Conservation (phyloP, 495 filamentous ascomycete species). For the Podospora pseudopauciseta region DNA sequence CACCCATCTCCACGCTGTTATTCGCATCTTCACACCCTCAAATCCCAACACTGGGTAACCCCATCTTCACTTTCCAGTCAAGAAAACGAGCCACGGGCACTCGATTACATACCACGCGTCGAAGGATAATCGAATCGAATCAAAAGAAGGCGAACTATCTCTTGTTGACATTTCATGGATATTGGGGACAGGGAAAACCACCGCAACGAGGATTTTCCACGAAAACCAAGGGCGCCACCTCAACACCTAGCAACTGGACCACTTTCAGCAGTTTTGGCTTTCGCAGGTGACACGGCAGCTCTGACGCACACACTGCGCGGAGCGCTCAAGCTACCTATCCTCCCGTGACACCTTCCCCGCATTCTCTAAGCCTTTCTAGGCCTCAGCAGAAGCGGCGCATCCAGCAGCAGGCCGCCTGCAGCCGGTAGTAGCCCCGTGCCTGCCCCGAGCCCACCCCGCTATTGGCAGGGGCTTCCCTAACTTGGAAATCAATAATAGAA, state of each 20-base stretch:
- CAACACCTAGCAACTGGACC: too few relatives aligned
- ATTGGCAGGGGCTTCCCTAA: conserved; percentile 15
- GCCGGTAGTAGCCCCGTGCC: conserved; percentile 1
- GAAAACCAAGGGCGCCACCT: too few relatives aligned
- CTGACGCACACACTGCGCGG: not conserved
- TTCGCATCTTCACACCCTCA: not conserved
- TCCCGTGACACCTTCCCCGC: conserved; percentile 1
- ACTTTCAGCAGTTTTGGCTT: too few relatives aligned
- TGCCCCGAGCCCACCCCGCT: conserved; percentile 19
- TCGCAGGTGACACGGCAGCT: not conserved
- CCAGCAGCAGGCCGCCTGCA: conserved; percentile 2
- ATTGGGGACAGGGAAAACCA: too few relatives aligned
- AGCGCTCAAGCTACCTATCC: not conserved
- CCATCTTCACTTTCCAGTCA: not conserved
- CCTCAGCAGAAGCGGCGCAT: conserved; percentile 5
- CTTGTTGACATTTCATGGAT: too few relatives aligned
- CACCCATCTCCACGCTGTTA: too few relatives aligned
- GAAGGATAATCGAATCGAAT: not conserved
- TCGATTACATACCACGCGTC: not conserved
- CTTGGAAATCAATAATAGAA: not conserved
- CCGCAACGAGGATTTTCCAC: too few relatives aligned
- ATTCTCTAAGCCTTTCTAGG: not conserved
- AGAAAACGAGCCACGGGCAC: not conserved
- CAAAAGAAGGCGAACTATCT: not conserved
- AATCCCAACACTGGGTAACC: not conserved